Percentiles rank a stretch among this genome's conserved stretches.
These are phyloP conservation scores for Lasiodiplodia gonubiensis DNA, from an alignment of 2,329 filamentous ascomycete species.

Conservation along the genomic window DNA sequence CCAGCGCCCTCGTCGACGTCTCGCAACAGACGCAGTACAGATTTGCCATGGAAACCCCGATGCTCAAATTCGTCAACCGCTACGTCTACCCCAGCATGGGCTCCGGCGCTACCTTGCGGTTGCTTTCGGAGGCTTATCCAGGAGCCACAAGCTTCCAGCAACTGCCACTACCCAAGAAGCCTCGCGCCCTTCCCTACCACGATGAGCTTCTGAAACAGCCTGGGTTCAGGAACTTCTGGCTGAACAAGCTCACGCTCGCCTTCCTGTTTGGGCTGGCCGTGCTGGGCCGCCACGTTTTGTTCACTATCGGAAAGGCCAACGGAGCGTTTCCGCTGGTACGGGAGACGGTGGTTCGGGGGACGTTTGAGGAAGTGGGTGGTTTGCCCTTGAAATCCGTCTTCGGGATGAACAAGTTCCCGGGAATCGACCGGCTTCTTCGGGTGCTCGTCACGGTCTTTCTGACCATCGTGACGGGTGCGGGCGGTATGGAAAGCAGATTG, in stretches of 20 bases:
- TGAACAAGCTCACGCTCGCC: background rate
- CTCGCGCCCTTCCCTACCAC: background rate
- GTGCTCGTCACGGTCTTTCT: background rate
- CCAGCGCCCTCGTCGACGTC: background rate
- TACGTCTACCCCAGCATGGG: background rate
- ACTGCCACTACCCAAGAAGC: background rate
- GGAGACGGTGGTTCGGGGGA: background rate
- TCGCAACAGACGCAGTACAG: background rate
- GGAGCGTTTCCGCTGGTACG: background rate
- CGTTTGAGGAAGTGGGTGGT: background rate
- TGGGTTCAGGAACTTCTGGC: background rate
- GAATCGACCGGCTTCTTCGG: background rate
- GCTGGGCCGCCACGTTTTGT: background rate
- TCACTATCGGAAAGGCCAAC: background rate
- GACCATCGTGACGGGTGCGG: background rate
- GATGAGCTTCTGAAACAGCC: constrained; percentile 1
- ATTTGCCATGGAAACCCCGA: constrained; percentile 8
- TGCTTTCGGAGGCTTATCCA: constrained; percentile 4
- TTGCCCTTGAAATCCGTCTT: background rate
- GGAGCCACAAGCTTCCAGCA: background rate
- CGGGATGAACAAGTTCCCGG: background rate
- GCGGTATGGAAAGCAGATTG: background rate
- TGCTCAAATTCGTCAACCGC: background rate
- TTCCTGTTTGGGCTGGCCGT: background rate
- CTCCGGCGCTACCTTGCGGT: background rate